Evolutionary conservation across 495 filamentous ascomycete genomes (phyloP).

Genomic region (Ramalina peruviana): DNA sequence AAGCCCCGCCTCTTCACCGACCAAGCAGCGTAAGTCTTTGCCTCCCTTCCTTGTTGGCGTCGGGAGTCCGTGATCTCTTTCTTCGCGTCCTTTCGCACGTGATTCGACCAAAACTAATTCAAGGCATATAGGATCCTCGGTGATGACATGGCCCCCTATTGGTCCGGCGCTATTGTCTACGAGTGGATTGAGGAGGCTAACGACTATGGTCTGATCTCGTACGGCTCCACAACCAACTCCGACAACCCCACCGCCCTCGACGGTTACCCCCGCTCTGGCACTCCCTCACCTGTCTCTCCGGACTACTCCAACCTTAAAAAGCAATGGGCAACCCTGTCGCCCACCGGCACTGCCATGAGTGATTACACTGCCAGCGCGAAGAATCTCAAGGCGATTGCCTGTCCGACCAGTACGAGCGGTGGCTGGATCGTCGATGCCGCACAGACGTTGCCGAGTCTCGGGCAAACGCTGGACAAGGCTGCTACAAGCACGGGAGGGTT

Average conservation of each 20-base stretch:
- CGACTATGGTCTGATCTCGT: constrained; percentile 71
- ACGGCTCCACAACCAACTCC: constrained; percentile 42
- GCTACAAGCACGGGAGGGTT: constrained; percentile 14
- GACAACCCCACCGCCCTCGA: constrained; percentile 37
- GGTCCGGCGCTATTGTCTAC: constrained; percentile 77
- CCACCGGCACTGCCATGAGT: constrained; percentile 49
- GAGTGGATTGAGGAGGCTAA: constrained; percentile 85
- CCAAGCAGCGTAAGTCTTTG: constrained; percentile 35
- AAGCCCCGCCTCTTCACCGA: constrained; percentile 61
- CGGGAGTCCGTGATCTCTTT: too few relatives aligned
- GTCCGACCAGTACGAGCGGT: constrained; percentile 53
- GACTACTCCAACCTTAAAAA: constrained; percentile 67
- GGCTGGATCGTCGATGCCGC: constrained; percentile 62
- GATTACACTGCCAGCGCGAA: constrained; percentile 49
- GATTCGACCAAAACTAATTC: too few relatives aligned
- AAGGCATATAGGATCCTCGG: constrained; percentile 43
- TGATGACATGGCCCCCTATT: constrained; percentile 51
- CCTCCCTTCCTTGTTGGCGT: too few relatives aligned
- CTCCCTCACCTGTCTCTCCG: constrained; percentile 56
- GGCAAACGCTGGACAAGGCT: constrained; percentile 29
- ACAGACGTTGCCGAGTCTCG: constrained; percentile 53
- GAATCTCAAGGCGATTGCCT: constrained; percentile 40
- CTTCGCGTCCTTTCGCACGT: too few relatives aligned
- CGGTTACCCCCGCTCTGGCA: constrained; percentile 56
- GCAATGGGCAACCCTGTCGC: constrained; percentile 60